A percentile compares a stretch with the other conserved stretches of the same genome.
Evolutionary conservation across 306 rosid genomes (phyloP).

Genomic region (Citrullus amarus): DNA sequence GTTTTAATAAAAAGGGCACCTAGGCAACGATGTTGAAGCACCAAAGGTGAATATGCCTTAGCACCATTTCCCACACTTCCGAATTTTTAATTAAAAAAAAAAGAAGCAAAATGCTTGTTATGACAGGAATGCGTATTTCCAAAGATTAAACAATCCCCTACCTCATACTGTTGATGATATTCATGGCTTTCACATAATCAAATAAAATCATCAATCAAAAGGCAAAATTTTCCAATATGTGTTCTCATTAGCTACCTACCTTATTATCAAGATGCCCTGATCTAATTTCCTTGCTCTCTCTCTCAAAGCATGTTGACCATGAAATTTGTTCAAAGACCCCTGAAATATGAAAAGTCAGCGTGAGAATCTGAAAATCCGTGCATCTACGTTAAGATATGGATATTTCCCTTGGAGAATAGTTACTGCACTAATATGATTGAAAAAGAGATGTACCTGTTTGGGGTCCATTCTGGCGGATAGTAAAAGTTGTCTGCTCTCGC

Average conservation of each 20-base stretch:
- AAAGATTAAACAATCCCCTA: too few relatives aligned
- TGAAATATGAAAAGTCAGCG: slow-evolving; percentile 14
- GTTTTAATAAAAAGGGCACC: not conserved
- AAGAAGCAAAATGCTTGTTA: too few relatives aligned
- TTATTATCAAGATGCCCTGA: slow-evolving; percentile 80
- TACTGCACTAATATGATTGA: not conserved
- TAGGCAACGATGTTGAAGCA: not conserved
- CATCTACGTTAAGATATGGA: not conserved
- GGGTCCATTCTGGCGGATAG: slow-evolving; percentile 95
- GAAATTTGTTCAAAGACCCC: slow-evolving; percentile 85
- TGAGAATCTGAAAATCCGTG: slow-evolving; percentile 5
- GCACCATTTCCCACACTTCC: not conserved
- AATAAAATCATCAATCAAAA: not conserved
- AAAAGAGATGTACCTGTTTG: slow-evolving; percentile 44
- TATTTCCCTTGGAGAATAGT: not conserved
- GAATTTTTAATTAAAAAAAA: too few relatives aligned
- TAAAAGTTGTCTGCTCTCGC: slow-evolving; percentile 90
- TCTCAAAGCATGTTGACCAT: slow-evolving; percentile 89
- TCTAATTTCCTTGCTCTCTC: slow-evolving; percentile 86
- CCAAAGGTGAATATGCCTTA: not conserved
- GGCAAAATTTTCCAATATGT: not conserved
- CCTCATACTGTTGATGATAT: too few relatives aligned
- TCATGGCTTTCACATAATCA: too few relatives aligned
- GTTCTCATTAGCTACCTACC: slow-evolving; percentile 24
- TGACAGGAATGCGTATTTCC: too few relatives aligned